Conservation (phyloP, 495 filamentous ascomycete species). For the Annulohypoxylon nitens region DNA sequence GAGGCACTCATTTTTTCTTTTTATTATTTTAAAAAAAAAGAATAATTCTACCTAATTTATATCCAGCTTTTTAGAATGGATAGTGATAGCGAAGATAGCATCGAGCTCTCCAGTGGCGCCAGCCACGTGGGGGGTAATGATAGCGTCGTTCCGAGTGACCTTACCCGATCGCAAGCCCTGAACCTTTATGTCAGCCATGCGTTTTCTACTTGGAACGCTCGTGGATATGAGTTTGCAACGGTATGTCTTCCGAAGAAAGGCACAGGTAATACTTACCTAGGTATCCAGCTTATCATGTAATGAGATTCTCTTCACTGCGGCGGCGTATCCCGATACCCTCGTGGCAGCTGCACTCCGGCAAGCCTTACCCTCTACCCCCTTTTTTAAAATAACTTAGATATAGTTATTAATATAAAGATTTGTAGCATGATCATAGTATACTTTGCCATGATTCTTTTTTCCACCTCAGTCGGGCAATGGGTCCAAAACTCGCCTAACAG, state of each 20-base stretch:
- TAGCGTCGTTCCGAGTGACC: background rate
- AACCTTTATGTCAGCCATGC: conserved; percentile 67
- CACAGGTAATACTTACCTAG: conserved; percentile 20
- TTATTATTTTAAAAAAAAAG: too few relatives aligned
- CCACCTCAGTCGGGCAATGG: conserved; percentile 62
- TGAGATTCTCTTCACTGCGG: conserved; percentile 71
- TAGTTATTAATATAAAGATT: conserved; percentile 36
- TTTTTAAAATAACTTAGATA: conserved; percentile 28
- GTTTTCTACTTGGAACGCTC: conserved; percentile 54
- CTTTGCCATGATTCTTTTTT: conserved; percentile 51
- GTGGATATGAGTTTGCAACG: conserved; percentile 56
- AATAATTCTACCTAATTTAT: too few relatives aligned
- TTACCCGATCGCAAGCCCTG: conserved; percentile 52
- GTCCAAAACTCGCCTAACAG: conserved; percentile 58
- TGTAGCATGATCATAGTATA: conserved; percentile 53
- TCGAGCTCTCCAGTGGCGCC: conserved; percentile 17
- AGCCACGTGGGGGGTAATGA: background rate
- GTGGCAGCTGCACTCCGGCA: conserved; percentile 60
- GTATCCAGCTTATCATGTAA: conserved; percentile 15
- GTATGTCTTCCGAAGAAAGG: conserved; percentile 43
- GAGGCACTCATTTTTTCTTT: background rate
- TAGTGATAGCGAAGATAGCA: conserved; percentile 27
- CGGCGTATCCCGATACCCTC: conserved; percentile 69
- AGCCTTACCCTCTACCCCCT: conserved; percentile 11
- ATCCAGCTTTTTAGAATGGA: conserved; percentile 13